phyloP scores from a whole-genome alignment of 2,329 filamentous ascomycete species.

The Akanthomyces muscarius region DNA sequence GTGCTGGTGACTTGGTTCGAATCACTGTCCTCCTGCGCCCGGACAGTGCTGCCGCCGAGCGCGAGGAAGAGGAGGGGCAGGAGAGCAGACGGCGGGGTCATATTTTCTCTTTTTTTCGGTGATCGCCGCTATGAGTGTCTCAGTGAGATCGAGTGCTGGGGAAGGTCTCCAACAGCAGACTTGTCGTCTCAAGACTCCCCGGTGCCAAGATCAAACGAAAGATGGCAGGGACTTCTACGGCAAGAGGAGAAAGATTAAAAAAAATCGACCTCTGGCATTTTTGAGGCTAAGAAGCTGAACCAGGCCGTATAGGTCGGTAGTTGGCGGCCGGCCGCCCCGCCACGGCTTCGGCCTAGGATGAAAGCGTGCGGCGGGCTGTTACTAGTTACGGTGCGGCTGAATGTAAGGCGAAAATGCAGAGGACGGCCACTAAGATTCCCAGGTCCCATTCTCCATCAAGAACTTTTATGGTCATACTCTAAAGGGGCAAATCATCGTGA shows the following conservation, averaged over 20 bases:
- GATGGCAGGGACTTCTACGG: too few relatives aligned
- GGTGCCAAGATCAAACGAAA: too few relatives aligned
- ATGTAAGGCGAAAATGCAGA: too few relatives aligned
- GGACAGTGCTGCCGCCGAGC: not conserved
- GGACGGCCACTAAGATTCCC: not conserved
- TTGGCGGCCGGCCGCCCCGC: not conserved
- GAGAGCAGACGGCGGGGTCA: constrained; percentile 6
- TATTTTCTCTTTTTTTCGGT: not conserved
- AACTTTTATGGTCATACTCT: too few relatives aligned
- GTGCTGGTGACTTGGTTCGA: constrained; percentile 3
- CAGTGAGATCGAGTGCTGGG: not conserved
- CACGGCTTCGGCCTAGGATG: not conserved
- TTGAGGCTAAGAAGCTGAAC: not conserved
- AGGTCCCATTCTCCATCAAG: not conserved
- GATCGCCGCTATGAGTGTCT: not conserved
- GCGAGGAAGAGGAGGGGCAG: not conserved
- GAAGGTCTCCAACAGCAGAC: too few relatives aligned
- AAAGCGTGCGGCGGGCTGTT: not conserved
- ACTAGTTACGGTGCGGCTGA: not conserved
- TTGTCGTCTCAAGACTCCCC: too few relatives aligned
- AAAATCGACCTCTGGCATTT: not conserved
- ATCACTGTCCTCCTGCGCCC: not conserved
- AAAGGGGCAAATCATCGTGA: too few relatives aligned
- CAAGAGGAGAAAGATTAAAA: not conserved
- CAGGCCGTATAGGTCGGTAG: constrained; percentile 6